phyloP scores from a whole-genome alignment of 2,329 filamentous ascomycete genomes.

The Xylariaceae sp. region DNA sequence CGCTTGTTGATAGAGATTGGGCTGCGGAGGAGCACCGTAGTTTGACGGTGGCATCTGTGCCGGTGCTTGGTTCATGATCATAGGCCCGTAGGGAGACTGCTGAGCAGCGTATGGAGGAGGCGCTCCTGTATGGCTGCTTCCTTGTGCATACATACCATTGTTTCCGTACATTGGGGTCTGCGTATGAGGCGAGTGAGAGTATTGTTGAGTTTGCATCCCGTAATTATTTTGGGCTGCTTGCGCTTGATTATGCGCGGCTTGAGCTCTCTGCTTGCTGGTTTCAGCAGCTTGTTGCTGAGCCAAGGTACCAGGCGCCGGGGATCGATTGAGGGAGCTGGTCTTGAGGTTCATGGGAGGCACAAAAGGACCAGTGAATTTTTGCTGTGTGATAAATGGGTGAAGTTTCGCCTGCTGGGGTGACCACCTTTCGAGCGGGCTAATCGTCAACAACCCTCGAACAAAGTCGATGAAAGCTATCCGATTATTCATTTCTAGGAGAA shows the following conservation, averaged over 20 bases:
- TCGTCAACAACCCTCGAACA: constrained; percentile 84
- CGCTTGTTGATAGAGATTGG: constrained; percentile 68
- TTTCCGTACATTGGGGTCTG: constrained; percentile 72
- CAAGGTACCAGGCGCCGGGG: constrained; percentile 87
- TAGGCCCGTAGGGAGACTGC: constrained; percentile 65
- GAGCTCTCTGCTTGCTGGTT: constrained; percentile 84
- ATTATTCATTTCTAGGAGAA: constrained; percentile 85
- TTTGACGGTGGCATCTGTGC: constrained; percentile 63
- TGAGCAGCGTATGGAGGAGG: constrained; percentile 80
- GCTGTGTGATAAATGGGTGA: constrained; percentile 97
- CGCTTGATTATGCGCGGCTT: constrained; percentile 65
- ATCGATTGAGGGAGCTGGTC: constrained; percentile 76
- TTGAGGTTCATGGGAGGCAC: constrained; percentile 97
- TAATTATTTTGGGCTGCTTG: constrained; percentile 69
- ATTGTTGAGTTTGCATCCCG: constrained; percentile 46
- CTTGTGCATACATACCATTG: constrained; percentile 74
- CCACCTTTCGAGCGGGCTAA: constrained; percentile 95
- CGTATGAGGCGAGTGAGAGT: constrained; percentile 42
- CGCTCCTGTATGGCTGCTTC: constrained; percentile 50
- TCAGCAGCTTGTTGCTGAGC: constrained; percentile 95
- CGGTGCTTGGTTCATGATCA: constrained; percentile 66
- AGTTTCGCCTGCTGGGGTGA: constrained; percentile 96
- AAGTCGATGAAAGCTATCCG: constrained; percentile 97
- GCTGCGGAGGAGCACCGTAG: constrained; percentile 53
- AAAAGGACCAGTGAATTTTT: constrained; percentile 94